Base-by-base conservation (phyloP, 2,329 filamentous ascomycete genomes). In the Geosmithia flava region DNA sequence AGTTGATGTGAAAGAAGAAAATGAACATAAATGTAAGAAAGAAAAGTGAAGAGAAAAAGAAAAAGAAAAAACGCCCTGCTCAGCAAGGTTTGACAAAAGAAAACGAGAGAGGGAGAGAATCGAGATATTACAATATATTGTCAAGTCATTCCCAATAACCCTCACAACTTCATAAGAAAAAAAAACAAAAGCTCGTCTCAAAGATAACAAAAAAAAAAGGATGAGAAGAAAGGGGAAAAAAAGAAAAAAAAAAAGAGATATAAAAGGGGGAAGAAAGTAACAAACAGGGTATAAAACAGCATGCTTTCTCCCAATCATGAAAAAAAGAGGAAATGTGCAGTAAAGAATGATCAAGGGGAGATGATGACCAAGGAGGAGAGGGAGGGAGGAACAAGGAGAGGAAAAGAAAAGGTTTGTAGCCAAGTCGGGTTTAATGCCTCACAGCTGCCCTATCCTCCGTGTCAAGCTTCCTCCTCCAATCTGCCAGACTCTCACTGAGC, bases 381-480 rank as follows among this genome's bases (percentile, higher is more conserved):
- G 4, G 8, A 27, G 23, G 23, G 23, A 27, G 23, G 8, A 27
- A 27, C 23, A 27, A 5, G 23, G 8, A 27, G 8, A 27, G 23
- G 8, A 27, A 27, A 27, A 27, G 23, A 27, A 23, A 42, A n/a
- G 41, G 40, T 42, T 7, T 17, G 16, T 7, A 42, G 39, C 4
- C 16, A 4, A 16, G 4, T 7, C 15, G 11, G 13, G 33, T 11
- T 11, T 37, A 37, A 37, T 37, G 33, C 33, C 33, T 37, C 33
- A 37, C 33, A 37, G 16, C 19, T 41, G 23, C 17, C 29, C 37
- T 60, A 46, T 70, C 68, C 19, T 70, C 68, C 7, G 64, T 67
- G 62, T 91, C 85, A 48, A 93, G 72, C 57, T 84, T 75, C 64
- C 86, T 85, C 55, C 87, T 75, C 87, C 87, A 94, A 60, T 86